These are phyloP conservation scores for Stereocaulon alpinum DNA, from an alignment of 495 filamentous ascomycete genomes.

Conservation along the genomic window DNA sequence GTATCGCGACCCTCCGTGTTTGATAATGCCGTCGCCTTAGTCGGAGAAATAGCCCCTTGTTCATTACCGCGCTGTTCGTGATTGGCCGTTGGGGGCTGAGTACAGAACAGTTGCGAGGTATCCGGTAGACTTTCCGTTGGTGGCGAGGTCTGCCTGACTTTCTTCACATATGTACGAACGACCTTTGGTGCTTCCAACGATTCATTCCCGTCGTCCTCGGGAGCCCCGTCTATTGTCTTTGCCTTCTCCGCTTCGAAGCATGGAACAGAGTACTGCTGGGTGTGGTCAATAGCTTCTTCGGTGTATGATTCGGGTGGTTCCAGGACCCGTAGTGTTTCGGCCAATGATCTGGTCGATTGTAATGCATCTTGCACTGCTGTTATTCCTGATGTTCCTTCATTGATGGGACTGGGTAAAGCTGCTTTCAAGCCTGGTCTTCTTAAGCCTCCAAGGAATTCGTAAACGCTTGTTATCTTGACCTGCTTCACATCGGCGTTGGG, in stretches of 20 bases:
- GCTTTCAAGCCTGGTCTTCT: neutral
- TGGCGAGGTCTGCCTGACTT: neutral
- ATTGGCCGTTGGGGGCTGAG: neutral
- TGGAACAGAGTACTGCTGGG: neutral
- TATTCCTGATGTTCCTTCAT: neutral
- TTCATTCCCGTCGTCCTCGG: too few species aligned
- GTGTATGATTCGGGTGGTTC: neutral
- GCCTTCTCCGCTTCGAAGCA: neutral
- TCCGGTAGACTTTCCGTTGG: neutral
- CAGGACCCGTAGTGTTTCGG: neutral
- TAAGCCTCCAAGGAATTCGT: slow-evolving; percentile 2
- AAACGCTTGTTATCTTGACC: neutral
- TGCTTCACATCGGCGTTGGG: neutral
- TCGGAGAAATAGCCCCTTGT: neutral
- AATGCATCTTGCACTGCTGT: neutral
- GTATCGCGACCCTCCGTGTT: too few species aligned
- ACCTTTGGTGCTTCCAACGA: neutral
- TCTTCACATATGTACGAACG: neutral
- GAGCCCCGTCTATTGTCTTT: neutral
- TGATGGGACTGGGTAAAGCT: neutral
- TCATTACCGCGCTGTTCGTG: neutral
- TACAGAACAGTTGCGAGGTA: neutral
- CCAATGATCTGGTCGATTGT: neutral
- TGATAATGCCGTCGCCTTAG: too few species aligned
- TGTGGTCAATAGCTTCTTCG: neutral